phyloP scores from a whole-genome alignment of 2,329 filamentous ascomycete species.

The Elsinoe perseae region DNA sequence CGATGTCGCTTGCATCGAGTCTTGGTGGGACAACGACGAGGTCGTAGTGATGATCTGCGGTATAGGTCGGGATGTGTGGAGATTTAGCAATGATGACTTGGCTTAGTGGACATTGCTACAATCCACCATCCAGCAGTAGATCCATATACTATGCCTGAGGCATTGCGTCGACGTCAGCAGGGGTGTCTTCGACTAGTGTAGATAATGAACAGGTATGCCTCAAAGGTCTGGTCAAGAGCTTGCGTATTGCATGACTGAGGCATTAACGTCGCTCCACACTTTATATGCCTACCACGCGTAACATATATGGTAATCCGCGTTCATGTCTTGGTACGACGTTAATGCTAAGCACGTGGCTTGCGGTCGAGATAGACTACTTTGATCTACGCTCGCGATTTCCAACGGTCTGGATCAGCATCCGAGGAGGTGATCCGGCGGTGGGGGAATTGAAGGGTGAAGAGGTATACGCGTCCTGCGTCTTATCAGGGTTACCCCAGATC shows the following conservation, averaged over 20 bases:
- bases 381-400: constrained; percentile 3
- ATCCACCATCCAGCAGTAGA: background rate
- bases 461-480: background rate
- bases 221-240: background rate
- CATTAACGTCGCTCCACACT: background rate
- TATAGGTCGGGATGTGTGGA: constrained; percentile 44
- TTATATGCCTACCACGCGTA: background rate
- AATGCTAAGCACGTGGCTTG: constrained; percentile 7
- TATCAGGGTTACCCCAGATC: background rate
- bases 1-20: constrained; percentile 46
- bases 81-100: background rate
- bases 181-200: background rate
- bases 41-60: constrained; percentile 37
- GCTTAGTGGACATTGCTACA: background rate
- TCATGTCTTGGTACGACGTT: background rate
- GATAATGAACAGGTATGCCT: background rate
- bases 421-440: background rate
- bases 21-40: constrained; percentile 22
- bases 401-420: constrained; percentile 12
- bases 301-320: background rate
- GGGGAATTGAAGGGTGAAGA: background rate
- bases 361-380: background rate
- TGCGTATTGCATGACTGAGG: background rate
- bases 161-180: background rate
- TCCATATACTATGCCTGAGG: background rate